A percentile compares a stretch with the other conserved stretches of the same genome.
Evolutionary conservation across 306 rosid genomes (phyloP).

Genomic region (Prunus campanulata): DNA sequence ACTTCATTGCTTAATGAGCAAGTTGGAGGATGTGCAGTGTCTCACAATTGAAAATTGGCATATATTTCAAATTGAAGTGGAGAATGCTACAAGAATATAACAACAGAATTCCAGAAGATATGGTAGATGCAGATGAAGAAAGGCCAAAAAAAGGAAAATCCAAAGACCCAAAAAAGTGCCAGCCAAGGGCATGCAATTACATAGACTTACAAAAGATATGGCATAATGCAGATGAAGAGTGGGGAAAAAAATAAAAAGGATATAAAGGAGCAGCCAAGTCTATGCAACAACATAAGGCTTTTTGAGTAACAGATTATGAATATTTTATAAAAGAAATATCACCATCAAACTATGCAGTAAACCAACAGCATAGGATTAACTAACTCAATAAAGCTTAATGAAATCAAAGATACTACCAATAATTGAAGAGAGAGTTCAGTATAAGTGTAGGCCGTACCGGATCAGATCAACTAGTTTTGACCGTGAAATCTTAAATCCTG

Average conservation of each 20-base stretch:
- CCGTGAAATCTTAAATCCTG: slow-evolving; percentile 89
- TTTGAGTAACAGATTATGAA: not conserved
- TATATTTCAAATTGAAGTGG: no score
- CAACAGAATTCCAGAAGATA: not conserved
- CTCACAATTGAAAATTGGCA: no score
- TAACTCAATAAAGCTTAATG: not conserved
- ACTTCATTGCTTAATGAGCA: not conserved
- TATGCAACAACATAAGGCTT: not conserved
- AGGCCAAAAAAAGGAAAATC: no score
- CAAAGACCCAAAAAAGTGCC: no score
- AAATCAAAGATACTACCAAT: not conserved
- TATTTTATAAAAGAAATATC: not conserved
- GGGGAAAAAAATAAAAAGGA: not conserved
- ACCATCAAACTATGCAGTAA: slow-evolving; percentile 3
- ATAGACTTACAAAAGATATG: not conserved
- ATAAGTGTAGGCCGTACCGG: slow-evolving; percentile 38
- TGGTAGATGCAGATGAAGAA: no score
- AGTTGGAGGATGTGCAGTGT: no score
- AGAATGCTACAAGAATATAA: not conserved
- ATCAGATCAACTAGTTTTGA: slow-evolving; percentile 85
- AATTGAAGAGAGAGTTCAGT: not conserved
- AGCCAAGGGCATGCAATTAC: no score
- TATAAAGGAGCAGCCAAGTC: not conserved
- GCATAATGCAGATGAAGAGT: not conserved
- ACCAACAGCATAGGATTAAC: not conserved